A percentile compares a stretch with the other conserved stretches of the same genome.
Conservation (phyloP, 495 filamentous ascomycete species). For the Niebla homalea region DNA sequence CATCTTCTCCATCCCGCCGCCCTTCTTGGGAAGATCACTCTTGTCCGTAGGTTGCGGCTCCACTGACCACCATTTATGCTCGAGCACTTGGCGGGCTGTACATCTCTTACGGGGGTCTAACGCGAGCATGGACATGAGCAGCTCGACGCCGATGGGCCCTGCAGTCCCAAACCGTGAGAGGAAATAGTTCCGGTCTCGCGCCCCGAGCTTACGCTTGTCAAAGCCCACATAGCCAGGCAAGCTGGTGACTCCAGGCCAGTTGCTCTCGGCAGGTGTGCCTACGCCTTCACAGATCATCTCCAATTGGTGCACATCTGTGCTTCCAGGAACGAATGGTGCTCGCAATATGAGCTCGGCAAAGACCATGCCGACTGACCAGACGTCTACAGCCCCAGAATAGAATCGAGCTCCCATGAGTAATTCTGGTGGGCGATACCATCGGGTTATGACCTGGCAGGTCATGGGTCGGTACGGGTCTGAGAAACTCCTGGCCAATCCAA, state of each 20-base stretch:
- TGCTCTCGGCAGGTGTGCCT: conserved; percentile 84
- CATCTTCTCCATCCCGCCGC: conserved; percentile 57
- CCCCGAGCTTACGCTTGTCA: conserved; percentile 37
- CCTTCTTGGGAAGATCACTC: conserved; percentile 63
- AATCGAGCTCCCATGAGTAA: conserved; percentile 78
- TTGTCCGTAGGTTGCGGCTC: conserved; percentile 77
- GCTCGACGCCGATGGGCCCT: conserved; percentile 68
- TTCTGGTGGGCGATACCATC: conserved; percentile 93
- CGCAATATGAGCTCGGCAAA: conserved; percentile 84
- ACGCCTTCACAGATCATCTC: conserved; percentile 67
- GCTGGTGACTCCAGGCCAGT: conserved; percentile 83
- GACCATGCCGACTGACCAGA: conserved; percentile 91
- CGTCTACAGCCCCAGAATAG: conserved; percentile 82
- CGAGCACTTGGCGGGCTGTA: conserved; percentile 59
- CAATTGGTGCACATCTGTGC: conserved; percentile 70
- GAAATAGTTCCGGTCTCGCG: conserved; percentile 56
- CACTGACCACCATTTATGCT: conserved; percentile 74
- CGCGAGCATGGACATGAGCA: conserved; percentile 72
- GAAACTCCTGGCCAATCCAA: conserved; percentile 81
- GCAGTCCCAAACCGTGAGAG: conserved; percentile 58
- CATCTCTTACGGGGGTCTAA: conserved; percentile 76
- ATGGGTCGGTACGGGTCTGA: conserved; percentile 78
- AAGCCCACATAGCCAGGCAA: conserved; percentile 61
- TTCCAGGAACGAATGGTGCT: conserved; percentile 63
- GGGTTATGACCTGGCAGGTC: conserved; percentile 91